These are phyloP conservation scores for Xylaria curta DNA, from an alignment of 495 filamentous ascomycete species.

Conservation along the genomic window DNA sequence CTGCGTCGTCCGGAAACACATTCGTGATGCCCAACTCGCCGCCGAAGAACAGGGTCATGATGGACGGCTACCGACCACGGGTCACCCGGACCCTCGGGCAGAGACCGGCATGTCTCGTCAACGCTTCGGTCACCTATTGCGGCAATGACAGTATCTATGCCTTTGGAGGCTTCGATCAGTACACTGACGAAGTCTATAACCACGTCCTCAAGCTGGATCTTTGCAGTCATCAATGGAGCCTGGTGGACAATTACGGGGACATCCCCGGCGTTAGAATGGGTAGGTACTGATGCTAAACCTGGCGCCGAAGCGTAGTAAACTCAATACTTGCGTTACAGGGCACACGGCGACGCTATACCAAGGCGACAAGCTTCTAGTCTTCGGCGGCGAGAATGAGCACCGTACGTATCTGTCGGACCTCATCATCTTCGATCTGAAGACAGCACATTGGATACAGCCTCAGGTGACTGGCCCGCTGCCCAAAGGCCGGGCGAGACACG, in stretches of 20 bases:
- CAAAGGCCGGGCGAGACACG: slow-evolving; percentile 88
- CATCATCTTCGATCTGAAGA: slow-evolving; percentile 92
- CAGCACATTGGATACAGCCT: slow-evolving; percentile 92
- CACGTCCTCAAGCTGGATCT: slow-evolving; percentile 91
- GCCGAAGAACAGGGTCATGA: slow-evolving; percentile 63
- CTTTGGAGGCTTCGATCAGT: slow-evolving; percentile 99
- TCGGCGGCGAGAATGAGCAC: slow-evolving; percentile 97
- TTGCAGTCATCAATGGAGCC: slow-evolving; percentile 84
- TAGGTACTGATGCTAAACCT: slow-evolving; percentile 45
- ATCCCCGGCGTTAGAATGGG: slow-evolving; percentile 99
- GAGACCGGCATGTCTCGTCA: slow-evolving; percentile 91
- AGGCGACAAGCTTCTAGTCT: slow-evolving; percentile 91
- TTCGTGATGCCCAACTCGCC: slow-evolving; percentile 87
- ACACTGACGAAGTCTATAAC: slow-evolving; percentile 99
- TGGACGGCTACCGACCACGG: slow-evolving; percentile 78
- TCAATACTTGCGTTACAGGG: slow-evolving; percentile 55
- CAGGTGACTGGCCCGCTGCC: slow-evolving; percentile 82
- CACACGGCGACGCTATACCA: slow-evolving; percentile 96
- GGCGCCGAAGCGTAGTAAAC: neutral
- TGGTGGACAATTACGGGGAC: slow-evolving; percentile 98
- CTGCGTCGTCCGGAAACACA: slow-evolving; percentile 64
- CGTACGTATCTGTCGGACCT: slow-evolving; percentile 93
- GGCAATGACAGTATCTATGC: slow-evolving; percentile 96
- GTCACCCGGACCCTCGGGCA: slow-evolving; percentile 84
- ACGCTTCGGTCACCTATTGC: slow-evolving; percentile 96